A percentile compares a stretch with the other conserved stretches of the same genome.
Evolutionary conservation across 2,329 filamentous ascomycete genomes (phyloP).

Genomic region (Hymenoscyphus fraxineus): DNA sequence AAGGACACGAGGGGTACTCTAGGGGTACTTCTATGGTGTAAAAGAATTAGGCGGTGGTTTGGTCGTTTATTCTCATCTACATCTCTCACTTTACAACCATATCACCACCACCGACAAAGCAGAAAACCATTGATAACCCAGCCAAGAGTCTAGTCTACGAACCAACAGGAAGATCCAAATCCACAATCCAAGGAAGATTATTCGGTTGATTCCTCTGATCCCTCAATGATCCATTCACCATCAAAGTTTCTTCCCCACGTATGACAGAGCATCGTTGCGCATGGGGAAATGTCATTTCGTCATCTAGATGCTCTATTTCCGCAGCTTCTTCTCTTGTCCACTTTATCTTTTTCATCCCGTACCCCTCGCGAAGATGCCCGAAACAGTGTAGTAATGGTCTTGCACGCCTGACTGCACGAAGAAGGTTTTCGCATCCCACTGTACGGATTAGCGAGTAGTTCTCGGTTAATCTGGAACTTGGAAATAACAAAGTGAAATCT

Average conservation of each 20-base stretch:
- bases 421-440: conserved; percentile 51
- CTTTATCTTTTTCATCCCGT: conserved; percentile 47
- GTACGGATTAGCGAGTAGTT: too few relatives aligned
- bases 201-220: conserved; percentile 35
- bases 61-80: too few relatives aligned
- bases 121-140: too few relatives aligned
- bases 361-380: conserved; percentile 58
- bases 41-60: too few relatives aligned
- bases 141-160: neutral
- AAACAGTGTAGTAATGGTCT: conserved; percentile 56
- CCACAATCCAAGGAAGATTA: conserved; percentile 11
- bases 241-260: conserved; percentile 49
- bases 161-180: conserved; percentile 6
- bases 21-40: too few relatives aligned
- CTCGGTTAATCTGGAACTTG: too few relatives aligned
- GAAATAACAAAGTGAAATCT: too few relatives aligned
- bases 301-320: conserved; percentile 22
- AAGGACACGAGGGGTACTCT: too few relatives aligned
- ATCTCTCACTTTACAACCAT: too few relatives aligned
- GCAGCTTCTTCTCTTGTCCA: conserved; percentile 42
- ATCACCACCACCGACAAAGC: too few relatives aligned
- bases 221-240: conserved; percentile 55
- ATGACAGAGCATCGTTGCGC: conserved; percentile 10
- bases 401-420: conserved; percentile 47
- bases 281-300: conserved; percentile 13